Conservation (phyloP, 2,329 filamentous ascomycete species). For the Colletotrichum musicola region DNA sequence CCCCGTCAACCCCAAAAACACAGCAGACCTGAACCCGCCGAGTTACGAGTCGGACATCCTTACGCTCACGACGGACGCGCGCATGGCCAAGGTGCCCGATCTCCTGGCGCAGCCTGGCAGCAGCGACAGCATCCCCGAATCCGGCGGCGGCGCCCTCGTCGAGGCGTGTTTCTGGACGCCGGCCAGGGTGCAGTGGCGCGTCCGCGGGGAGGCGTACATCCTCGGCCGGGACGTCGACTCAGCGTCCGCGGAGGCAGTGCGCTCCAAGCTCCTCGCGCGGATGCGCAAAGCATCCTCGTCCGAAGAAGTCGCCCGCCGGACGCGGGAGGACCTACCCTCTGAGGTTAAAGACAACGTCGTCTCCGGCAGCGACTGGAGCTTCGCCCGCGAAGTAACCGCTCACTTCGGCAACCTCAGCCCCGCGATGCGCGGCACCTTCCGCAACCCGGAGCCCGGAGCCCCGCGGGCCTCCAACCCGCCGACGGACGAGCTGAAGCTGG, state of each 20-base stretch:
- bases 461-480: slow-evolving; percentile 64
- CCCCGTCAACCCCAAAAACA: slow-evolving; percentile 78
- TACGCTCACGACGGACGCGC: slow-evolving; percentile 87
- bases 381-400: slow-evolving; percentile 82
- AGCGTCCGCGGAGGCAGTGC: slow-evolving; percentile 58
- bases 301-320: slow-evolving; percentile 44
- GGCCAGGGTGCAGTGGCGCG: slow-evolving; percentile 83
- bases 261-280: slow-evolving; percentile 69
- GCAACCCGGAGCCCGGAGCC: slow-evolving; percentile 77
- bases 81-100: slow-evolving; percentile 87
- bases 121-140: slow-evolving; percentile 57
- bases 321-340: slow-evolving; percentile 38
- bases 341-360: slow-evolving; percentile 19
- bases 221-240: slow-evolving; percentile 76
- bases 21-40: slow-evolving; percentile 76
- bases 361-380: slow-evolving; percentile 73
- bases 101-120: slow-evolving; percentile 68
- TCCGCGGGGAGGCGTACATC: slow-evolving; percentile 82
- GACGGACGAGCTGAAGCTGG: slow-evolving; percentile 57
- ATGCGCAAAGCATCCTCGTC: slow-evolving; percentile 66
- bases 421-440: slow-evolving; percentile 81
- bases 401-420: slow-evolving; percentile 93
- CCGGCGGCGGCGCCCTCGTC: slow-evolving; percentile 77
- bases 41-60: slow-evolving; percentile 81
- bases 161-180: slow-evolving; percentile 88